phyloP scores from a whole-genome alignment of 2,329 filamentous ascomycete genomes.

The Grosmannia serpens region DNA sequence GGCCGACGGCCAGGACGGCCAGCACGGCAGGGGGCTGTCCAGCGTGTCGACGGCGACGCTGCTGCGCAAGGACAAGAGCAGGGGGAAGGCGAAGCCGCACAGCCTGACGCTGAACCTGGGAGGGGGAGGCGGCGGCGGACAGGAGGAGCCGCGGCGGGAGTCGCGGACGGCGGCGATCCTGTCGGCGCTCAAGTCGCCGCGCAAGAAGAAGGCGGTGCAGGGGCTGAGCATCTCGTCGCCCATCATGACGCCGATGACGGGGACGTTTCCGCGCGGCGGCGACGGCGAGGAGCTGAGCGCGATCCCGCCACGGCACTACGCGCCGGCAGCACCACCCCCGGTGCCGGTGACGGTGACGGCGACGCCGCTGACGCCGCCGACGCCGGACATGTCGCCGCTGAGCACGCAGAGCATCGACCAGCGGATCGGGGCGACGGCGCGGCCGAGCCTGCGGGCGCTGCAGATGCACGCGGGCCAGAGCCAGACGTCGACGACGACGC shows the following conservation, averaged over 20 bases:
- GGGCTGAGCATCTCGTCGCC: conserved; percentile 51
- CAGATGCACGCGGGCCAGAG: conserved; percentile 2
- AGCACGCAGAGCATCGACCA: conserved; percentile 48
- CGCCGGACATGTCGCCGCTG: conserved; percentile 34
- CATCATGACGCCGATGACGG: conserved; percentile 52
- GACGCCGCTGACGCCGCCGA: conserved; percentile 32
- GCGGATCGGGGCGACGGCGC: conserved; percentile 28
- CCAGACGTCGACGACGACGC: conserved; percentile 14
- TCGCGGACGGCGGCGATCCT: conserved; percentile 49
- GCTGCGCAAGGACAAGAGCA: conserved; percentile 29
- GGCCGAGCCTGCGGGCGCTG: not conserved
- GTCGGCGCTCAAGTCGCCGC: conserved; percentile 49
- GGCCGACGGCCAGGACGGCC: not conserved
- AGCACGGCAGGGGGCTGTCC: conserved; percentile 10
- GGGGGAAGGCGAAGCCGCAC: conserved; percentile 22
- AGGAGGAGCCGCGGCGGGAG: conserved; percentile 33
- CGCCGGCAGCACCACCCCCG: conserved; percentile 44
- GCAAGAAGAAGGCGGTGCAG: conserved; percentile 38
- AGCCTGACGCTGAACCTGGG: conserved; percentile 38
- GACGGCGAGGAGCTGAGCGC: conserved; percentile 44
- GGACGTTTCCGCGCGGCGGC: conserved; percentile 37
- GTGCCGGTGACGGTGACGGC: conserved; percentile 31
- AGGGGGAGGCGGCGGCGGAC: not conserved
- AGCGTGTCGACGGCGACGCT: conserved; percentile 21
- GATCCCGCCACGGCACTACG: conserved; percentile 47